A percentile compares a stretch with the other conserved stretches of the same genome.
Conservation (phyloP, 78 protist species). For the Dictyostelium intermedium region DNA sequence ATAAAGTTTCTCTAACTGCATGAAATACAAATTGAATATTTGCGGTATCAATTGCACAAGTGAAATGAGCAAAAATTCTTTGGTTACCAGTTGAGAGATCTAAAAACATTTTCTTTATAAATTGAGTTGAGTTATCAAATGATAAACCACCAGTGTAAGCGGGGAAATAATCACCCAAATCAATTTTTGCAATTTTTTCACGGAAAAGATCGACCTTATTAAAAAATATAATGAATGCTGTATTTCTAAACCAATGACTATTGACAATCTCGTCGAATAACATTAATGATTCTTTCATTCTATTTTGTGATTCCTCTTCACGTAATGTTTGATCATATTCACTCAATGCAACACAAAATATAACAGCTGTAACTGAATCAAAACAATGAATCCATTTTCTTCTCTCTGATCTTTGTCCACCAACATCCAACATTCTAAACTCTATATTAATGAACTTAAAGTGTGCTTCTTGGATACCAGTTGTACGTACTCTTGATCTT, state of each 20-base stretch:
- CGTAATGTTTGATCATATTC: constrained; percentile 88
- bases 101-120: constrained; percentile 65
- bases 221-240: constrained; percentile 83
- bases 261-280: constrained; percentile 85
- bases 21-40: constrained; percentile 85
- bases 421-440: constrained; percentile 87
- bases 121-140: constrained; percentile 47
- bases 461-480: constrained; percentile 81
- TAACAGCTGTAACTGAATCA: constrained; percentile 84
- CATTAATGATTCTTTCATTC: constrained; percentile 86
- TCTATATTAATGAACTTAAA: constrained; percentile 70
- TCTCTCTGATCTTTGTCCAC: constrained; percentile 89
- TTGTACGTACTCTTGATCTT: constrained; percentile 76
- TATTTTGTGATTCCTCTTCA: constrained; percentile 84
- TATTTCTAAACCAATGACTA: constrained; percentile 80
- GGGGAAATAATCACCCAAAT: constrained; percentile 76
- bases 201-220: constrained; percentile 89
- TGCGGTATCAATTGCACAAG: constrained; percentile 90
- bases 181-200: constrained; percentile 80
- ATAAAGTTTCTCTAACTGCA: constrained; percentile 80
- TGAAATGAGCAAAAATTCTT: constrained; percentile 76
- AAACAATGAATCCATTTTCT: constrained; percentile 86
- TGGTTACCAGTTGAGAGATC: constrained; percentile 40
- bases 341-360: constrained; percentile 83
- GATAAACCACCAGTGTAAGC: constrained; percentile 81